Percentiles rank a stretch among this genome's conserved stretches.
Conservation (phyloP, 2,329 filamentous ascomycete species). For the Fusarium musae region DNA sequence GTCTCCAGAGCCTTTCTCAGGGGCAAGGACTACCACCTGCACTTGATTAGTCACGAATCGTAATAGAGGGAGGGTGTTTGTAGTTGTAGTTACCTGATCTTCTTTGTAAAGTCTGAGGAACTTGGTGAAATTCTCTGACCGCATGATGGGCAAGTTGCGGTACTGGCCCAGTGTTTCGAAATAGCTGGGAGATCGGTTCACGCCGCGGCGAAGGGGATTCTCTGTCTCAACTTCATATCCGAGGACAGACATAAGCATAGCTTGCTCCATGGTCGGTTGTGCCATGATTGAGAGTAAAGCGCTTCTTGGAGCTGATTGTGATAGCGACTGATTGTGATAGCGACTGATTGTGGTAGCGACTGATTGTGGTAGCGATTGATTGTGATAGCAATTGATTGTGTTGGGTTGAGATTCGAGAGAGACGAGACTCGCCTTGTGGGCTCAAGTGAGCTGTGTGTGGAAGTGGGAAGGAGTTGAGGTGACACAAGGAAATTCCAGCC, state of each 20-base stretch:
- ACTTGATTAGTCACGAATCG: background rate
- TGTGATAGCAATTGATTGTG: too few relatives aligned
- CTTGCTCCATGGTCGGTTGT: too few relatives aligned
- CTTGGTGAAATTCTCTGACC: background rate
- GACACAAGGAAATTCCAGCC: background rate
- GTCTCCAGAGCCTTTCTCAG: background rate
- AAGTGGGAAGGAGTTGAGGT: background rate
- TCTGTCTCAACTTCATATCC: rapidly evolving
- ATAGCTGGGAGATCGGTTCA: background rate
- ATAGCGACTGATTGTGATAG: background rate
- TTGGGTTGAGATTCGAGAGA: background rate
- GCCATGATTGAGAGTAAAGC: background rate
- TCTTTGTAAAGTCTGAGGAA: background rate
- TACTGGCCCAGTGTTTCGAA: background rate
- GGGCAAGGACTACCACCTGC: background rate
- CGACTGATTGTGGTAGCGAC: too few relatives aligned
- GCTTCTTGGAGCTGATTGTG: background rate
- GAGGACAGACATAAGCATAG: background rate
- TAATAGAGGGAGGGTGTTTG: background rate
- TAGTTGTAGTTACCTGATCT: background rate
- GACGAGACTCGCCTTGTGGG: background rate
- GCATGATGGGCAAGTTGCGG: background rate
- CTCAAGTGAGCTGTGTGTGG: background rate
- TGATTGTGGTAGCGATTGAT: too few relatives aligned
- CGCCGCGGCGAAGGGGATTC: background rate